Conservation (phyloP, 2,329 filamentous ascomycete species). For the Dactylellina leptospora region DNA sequence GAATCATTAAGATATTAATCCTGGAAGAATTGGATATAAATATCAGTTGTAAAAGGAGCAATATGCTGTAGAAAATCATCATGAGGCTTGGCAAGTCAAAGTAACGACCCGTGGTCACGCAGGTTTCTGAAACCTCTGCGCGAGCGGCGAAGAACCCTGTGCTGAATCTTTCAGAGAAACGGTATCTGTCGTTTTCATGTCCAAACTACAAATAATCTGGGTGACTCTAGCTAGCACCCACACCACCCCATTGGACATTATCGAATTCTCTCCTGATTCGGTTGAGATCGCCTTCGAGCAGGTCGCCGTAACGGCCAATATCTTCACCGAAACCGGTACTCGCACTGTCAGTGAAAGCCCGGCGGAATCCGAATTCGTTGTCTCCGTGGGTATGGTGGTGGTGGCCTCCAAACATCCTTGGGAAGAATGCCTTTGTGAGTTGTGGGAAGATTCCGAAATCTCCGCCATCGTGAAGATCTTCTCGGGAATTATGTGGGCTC, state of each 20-base stretch:
- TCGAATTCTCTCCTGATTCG: slow-evolving; percentile 31
- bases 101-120: not conserved
- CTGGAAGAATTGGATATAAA: no score
- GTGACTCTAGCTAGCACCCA: slow-evolving; percentile 29
- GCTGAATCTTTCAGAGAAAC: no score
- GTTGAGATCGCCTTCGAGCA: slow-evolving; percentile 38
- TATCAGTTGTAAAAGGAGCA: no score
- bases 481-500: slow-evolving; percentile 37
- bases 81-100: no score
- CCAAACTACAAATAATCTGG: not conserved
- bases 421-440: slow-evolving; percentile 30
- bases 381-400: slow-evolving; percentile 18
- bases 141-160: not conserved
- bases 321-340: slow-evolving; percentile 23
- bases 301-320: slow-evolving; percentile 44
- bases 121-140: slow-evolving; percentile 22
- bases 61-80: no score
- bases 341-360: slow-evolving; percentile 8
- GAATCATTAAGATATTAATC: no score
- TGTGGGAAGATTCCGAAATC: slow-evolving; percentile 43
- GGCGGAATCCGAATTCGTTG: slow-evolving; percentile 7
- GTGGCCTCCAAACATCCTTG: slow-evolving; percentile 42
- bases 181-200: slow-evolving; percentile 28
- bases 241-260: slow-evolving; percentile 35
- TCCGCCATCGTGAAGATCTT: slow-evolving; percentile 25